These are phyloP conservation scores for Seiridium cupressi DNA, from an alignment of 2,329 filamentous ascomycete genomes.

Conservation along the genomic window DNA sequence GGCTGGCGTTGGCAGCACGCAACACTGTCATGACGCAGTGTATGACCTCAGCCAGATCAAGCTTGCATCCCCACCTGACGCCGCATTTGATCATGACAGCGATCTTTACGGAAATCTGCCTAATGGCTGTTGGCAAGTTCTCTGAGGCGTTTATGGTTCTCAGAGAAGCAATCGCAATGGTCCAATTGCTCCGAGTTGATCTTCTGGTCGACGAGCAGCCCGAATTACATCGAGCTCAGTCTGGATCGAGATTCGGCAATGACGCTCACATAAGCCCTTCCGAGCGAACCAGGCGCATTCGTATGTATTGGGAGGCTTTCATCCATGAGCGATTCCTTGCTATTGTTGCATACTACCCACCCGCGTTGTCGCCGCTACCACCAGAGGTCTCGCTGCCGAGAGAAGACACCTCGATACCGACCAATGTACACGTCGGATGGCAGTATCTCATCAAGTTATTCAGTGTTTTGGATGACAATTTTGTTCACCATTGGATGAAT, in stretches of 20 bases:
- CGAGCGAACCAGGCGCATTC: not conserved
- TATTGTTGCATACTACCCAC: not conserved
- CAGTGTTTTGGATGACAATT: not conserved
- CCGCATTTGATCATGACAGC: not conserved
- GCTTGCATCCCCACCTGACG: not conserved
- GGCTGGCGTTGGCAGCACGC: not conserved
- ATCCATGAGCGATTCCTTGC: slow-evolving; percentile 2
- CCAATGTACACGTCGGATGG: not conserved
- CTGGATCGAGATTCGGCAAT: not conserved
- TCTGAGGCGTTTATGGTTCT: not conserved
- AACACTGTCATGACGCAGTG: not conserved
- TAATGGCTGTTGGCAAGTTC: slow-evolving; percentile 5
- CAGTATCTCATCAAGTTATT: not conserved
- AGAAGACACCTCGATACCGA: not conserved
- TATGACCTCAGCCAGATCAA: not conserved
- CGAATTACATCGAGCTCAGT: not conserved
- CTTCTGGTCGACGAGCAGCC: not conserved
- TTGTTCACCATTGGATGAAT: not conserved
- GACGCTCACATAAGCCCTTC: not conserved
- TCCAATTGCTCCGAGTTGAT: not conserved
- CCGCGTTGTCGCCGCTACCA: not conserved
- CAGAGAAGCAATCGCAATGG: not conserved
- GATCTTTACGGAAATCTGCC: not conserved
- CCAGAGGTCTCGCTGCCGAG: not conserved
- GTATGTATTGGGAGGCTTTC: slow-evolving; percentile 1